Evolutionary conservation across 768 basidiomycete species (phyloP).

Genomic region (Thelephora ganbajun): DNA sequence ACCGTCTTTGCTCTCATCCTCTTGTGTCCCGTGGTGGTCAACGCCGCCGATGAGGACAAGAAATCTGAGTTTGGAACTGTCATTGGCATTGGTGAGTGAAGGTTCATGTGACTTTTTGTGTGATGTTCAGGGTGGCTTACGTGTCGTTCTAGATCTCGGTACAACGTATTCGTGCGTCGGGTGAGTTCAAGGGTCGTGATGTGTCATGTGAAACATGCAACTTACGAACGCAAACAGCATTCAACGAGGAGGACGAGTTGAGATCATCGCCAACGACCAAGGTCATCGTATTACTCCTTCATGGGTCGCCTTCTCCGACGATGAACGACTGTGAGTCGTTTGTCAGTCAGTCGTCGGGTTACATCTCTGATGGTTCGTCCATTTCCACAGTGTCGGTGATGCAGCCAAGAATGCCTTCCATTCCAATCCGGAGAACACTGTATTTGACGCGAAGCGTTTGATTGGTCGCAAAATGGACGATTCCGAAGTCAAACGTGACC

Average conservation of each 20-base stretch:
- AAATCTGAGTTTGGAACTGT: slow-evolving; percentile 80
- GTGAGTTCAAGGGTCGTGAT: slow-evolving; percentile 29
- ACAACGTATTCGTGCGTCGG: slow-evolving; percentile 97
- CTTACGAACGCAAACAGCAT: slow-evolving; percentile 13
- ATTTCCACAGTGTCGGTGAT: slow-evolving; percentile 58
- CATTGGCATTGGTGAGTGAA: slow-evolving; percentile 67
- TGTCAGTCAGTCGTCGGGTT: neutral
- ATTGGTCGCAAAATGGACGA: slow-evolving; percentile 83
- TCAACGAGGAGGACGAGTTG: slow-evolving; percentile 34
- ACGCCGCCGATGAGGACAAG: slow-evolving; percentile 35
- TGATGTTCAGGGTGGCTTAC: slow-evolving; percentile 3
- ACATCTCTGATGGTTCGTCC: neutral
- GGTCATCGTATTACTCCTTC: slow-evolving; percentile 53
- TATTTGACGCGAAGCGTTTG: slow-evolving; percentile 94
- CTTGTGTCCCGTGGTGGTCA: slow-evolving; percentile 47
- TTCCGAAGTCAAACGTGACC: slow-evolving; percentile 64
- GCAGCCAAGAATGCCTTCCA: slow-evolving; percentile 93
- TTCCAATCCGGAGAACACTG: slow-evolving; percentile 83
- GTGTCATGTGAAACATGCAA: neutral
- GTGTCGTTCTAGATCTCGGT: slow-evolving; percentile 57
- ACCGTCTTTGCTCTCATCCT: slow-evolving; percentile 55
- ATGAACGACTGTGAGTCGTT: slow-evolving; percentile 33
- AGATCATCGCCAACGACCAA: slow-evolving; percentile 42
- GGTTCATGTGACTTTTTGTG: neutral
- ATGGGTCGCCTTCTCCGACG: slow-evolving; percentile 46